Percentiles rank a stretch among this genome's conserved stretches.
Conservation (phyloP, 495 filamentous ascomycete species). For the Penicillium daleae region DNA sequence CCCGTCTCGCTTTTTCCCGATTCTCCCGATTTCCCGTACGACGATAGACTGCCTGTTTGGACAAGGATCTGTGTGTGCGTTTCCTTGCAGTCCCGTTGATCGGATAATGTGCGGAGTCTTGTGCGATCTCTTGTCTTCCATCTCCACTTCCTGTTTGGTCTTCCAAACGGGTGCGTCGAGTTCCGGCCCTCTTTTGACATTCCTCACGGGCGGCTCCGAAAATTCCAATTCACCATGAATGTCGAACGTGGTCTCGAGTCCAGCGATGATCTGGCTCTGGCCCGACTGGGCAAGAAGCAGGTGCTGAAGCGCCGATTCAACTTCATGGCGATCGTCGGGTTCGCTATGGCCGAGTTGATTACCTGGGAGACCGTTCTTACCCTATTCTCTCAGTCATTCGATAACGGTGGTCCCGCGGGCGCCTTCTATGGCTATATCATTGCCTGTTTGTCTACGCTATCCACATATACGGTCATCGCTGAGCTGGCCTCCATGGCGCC, state of each 20-base stretch:
- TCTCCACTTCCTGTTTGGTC: slow-evolving; percentile 2
- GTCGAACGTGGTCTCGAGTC: slow-evolving; percentile 11
- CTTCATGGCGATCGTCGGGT: slow-evolving; percentile 44
- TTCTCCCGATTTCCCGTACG: neutral
- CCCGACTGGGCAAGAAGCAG: slow-evolving; percentile 44
- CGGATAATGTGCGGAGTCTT: slow-evolving; percentile 3
- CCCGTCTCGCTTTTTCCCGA: neutral
- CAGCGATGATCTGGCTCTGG: slow-evolving; percentile 33
- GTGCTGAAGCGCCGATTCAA: slow-evolving; percentile 44
- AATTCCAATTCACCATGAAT: slow-evolving; percentile 14
- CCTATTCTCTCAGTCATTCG: slow-evolving; percentile 30
- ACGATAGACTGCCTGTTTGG: neutral
- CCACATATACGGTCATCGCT: slow-evolving; percentile 47
- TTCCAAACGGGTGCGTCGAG: neutral
- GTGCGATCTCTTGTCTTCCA: neutral
- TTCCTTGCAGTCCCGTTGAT: neutral
- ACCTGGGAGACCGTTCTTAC: slow-evolving; percentile 45
- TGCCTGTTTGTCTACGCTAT: slow-evolving; percentile 50
- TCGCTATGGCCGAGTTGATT: slow-evolving; percentile 40
- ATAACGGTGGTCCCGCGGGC: slow-evolving; percentile 51
- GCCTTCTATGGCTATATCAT: slow-evolving; percentile 55
- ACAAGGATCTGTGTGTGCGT: neutral
- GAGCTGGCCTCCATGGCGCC: slow-evolving; percentile 55
- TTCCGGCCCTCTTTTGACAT: neutral
- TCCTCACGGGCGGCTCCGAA: slow-evolving; percentile 8